Evolutionary conservation across 331 rosid genomes (phyloP).

Genomic region (Malus hybrid): DNA sequence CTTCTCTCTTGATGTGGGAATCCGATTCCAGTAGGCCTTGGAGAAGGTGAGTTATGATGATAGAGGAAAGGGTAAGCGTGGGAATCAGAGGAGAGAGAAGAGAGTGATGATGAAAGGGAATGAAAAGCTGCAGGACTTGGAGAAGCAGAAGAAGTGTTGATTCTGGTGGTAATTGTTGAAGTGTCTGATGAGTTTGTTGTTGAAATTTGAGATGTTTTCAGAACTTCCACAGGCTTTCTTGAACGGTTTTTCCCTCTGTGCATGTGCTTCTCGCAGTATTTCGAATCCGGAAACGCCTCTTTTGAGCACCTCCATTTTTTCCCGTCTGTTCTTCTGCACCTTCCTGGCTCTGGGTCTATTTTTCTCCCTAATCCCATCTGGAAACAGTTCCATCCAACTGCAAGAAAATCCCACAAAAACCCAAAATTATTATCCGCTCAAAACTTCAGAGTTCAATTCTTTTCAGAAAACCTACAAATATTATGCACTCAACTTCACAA

Average conservation of each 20-base stretch:
- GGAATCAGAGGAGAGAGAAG: constrained; percentile 29
- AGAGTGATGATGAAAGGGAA: constrained; percentile 25
- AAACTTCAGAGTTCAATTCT: background rate
- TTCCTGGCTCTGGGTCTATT: constrained; percentile 94
- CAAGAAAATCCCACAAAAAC: constrained; percentile 1
- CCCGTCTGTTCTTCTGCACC: constrained; percentile 98
- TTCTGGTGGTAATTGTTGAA: constrained; percentile 45
- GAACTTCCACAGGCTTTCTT: constrained; percentile 98
- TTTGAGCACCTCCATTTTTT: constrained; percentile 98
- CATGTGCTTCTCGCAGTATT: constrained; percentile 99
- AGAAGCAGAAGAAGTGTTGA: constrained; percentile 26
- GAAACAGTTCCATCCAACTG: constrained; percentile 95
- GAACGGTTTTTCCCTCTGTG: constrained; percentile 99
- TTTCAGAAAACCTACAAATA: background rate
- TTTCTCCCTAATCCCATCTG: constrained; percentile 91
- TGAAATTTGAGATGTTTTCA: constrained; percentile 36
- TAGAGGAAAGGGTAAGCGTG: constrained; percentile 36
- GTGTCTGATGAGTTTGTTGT: constrained; percentile 30
- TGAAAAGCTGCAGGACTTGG: constrained; percentile 27
- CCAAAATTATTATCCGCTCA: no score
- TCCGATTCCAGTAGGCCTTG: constrained; percentile 36
- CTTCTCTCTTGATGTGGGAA: constrained; percentile 45
- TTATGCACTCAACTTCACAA: no score
- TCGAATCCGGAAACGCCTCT: constrained; percentile 86
- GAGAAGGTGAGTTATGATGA: constrained; percentile 22